Base-by-base conservation (phyloP, 768 basidiomycete species). In the Russula sp. region DNA sequence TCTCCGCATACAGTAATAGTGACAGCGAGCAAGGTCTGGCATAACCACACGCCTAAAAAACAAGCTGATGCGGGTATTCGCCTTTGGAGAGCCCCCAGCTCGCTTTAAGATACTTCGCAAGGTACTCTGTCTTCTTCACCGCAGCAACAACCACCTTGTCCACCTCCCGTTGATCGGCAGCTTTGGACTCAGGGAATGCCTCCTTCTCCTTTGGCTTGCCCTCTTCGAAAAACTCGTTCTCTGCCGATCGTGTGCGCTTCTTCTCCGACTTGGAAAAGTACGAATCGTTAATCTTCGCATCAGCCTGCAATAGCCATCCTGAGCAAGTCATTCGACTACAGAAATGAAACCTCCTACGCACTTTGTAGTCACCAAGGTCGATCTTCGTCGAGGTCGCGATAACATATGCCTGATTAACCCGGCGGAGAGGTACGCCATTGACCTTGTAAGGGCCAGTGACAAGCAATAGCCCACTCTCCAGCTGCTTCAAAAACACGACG, bases 391-490 rank as follows among this genome's bases (percentile, higher is more conserved):
- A 94, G 64, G 97, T 99, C 63, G 96, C 93, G 73, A 99, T 98
- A 67, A 95, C 94, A 76, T 99, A 99, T 61, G 97, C 94, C 81
- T 98, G 96, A 82, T 94, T 96, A 65, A 99, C 94, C 76, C 97
- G 87, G 76, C 95, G 85, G 76, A 99, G 84, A 71, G 97, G 97
- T 52, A 99, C 96, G 75, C 97, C 97, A 79, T 99, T 99, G 76
- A 98, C 76, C 84, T 94, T 96, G 86, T 86, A 98, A 54, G 97
- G 97, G 61, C 97, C 97, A 44, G 95, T 94, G 72, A 99, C 94
- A 78, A 99, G 82, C 73, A 99, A 79, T 73, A 99, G 78, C 60
- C 97, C 97, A 67, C 89, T 89, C 71, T 84, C 83, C 76, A 98
- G 79, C 82, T 95, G 94, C 85, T 97, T 97, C 81, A 99, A 81